These are phyloP conservation scores for Cyclotella sp. DNA, from an alignment of 108 stramenopile species.

Conservation along the genomic window DNA sequence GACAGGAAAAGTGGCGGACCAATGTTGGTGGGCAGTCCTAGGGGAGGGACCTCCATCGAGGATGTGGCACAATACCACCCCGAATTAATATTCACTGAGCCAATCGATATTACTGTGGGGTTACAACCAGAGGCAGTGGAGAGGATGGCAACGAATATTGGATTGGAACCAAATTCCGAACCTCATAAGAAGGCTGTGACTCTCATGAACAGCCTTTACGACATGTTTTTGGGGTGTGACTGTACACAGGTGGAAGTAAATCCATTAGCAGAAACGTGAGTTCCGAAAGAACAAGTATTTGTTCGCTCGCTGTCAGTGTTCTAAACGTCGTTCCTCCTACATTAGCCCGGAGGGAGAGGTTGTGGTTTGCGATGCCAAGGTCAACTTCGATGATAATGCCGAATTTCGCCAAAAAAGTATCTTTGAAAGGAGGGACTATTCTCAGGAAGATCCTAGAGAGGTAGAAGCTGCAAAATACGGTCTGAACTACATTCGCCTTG, in stretches of 20 bases:
- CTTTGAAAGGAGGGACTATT: slow-evolving; percentile 68
- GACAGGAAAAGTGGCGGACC: slow-evolving; percentile 80
- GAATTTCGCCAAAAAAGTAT: slow-evolving; percentile 78
- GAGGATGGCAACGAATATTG: slow-evolving; percentile 53
- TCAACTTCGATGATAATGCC: slow-evolving; percentile 93
- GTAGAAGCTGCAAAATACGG: slow-evolving; percentile 76
- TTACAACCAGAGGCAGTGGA: slow-evolving; percentile 61
- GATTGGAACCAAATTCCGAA: slow-evolving; percentile 45
- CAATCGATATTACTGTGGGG: slow-evolving; percentile 69
- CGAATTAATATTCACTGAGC: slow-evolving; percentile 74
- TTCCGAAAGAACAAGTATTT: no score
- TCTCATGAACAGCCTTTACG: slow-evolving; percentile 75
- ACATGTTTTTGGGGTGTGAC: slow-evolving; percentile 78
- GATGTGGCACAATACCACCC: slow-evolving; percentile 83
- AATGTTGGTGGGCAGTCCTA: slow-evolving; percentile 75
- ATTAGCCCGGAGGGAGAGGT: slow-evolving; percentile 64
- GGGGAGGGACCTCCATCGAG: slow-evolving; percentile 85
- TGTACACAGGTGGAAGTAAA: slow-evolving; percentile 89
- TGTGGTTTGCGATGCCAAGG: slow-evolving; percentile 87
- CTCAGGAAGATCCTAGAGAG: slow-evolving; percentile 89
- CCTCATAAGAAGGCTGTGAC: slow-evolving; percentile 46
- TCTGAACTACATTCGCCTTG: slow-evolving; percentile 87
- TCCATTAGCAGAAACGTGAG: slow-evolving; percentile 78
- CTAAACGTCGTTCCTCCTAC: no score
- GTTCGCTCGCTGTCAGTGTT: no score